Evolutionary conservation across 495 filamentous ascomycete genomes (phyloP), one percentile per base, ranked within the genome.

Genomic region (Aspergillus leporis): DNA sequence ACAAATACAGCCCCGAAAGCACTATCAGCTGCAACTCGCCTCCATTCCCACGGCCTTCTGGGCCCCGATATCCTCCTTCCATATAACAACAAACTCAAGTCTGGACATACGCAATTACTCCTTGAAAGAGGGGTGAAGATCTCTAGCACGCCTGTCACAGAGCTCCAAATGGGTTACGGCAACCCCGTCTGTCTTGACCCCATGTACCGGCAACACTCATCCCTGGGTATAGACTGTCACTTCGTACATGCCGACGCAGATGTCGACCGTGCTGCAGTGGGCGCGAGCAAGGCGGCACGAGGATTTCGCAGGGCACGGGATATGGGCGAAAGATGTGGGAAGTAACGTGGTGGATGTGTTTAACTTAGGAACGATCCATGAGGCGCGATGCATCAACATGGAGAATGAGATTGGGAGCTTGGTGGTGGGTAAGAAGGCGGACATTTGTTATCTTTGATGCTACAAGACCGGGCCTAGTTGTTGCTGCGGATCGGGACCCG

Each of bases 211-310:
- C 38, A 53, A 4, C 60, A 71, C 46, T 63, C 65, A 45, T 75
- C 74, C 8, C 62, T 85, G 13, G 82, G 82, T 10, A 62, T 81
- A 14, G 80, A 83, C 58, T 82, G 78, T 52, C 80, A 83, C 73
- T 2, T 67, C 61, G 2, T 71, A 71, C 32, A 72, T 83, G 5
- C 60, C 76, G 14, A 68, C 68, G n/a, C 78, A 82, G 62, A 75
- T 81, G 68, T 67, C 77, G 2, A 47, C 80, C 16, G 70, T 69
- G 4, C 60, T 85, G 30, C 77, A 79, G 55, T 61, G 67, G 18
- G 72, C 73, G n/a, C 68, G 81, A 16, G 64, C 57, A 1, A 18
- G 36, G 7, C 65, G 64, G 43, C 70, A 75, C 32, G 56, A 70
- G 31, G 48, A 69, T 34, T 51, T 76, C 31, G 40, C 67, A 3